Base-by-base conservation (phyloP, 805 yeast genomes). In the Yarrowia sp. region DNA sequence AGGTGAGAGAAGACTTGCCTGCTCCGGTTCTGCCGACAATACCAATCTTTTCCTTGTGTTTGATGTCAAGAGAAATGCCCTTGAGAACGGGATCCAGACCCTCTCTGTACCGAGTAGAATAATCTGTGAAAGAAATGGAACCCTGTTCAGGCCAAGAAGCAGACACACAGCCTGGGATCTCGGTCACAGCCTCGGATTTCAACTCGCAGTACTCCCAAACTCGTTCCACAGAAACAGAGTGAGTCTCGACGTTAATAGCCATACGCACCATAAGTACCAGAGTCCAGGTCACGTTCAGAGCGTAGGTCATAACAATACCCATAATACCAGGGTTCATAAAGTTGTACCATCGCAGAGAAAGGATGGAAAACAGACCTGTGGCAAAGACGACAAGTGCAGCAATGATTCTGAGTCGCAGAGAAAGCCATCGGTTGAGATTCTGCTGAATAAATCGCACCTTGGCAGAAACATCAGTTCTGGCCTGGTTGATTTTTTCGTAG, bases 231-330 rank as follows among this genome's bases (percentile, higher is more conserved):
- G 95, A 87, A 35, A 92, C 97, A 76, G 92, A 90, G 74, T 89
- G 90, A 5, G 96, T 89, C 75, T 92, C 98, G 52, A 92, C 91
- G 71, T 90, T 96, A 62, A 92, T 97, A 6, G 96, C 85, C 91
- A 89, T 88, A 79, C 96, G 82, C 38, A 92, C 96, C 74, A 92
- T 89, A 92, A 95, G 90, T 73, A 89, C 89, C 77, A 92, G 82
- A 4, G 93, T 82, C 73, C 90, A 92, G 0, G 97, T 92, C 49
- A 91, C 83, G 73, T 90, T 95, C 67, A 89, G 78, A 1, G 97
- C 88, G 75, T 92, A 92, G 51, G 93, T 88, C 67, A 92, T 88
- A 21, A 95, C 87, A 68, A 92, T 82, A 78, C 97, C 98, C 70
- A 90, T 90, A 76, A 89, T 79, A 75, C 97, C 97, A 19, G 96